Conservation (phyloP, 352 stramenopile genomes). For the Globisporangium cylindrosporum region DNA sequence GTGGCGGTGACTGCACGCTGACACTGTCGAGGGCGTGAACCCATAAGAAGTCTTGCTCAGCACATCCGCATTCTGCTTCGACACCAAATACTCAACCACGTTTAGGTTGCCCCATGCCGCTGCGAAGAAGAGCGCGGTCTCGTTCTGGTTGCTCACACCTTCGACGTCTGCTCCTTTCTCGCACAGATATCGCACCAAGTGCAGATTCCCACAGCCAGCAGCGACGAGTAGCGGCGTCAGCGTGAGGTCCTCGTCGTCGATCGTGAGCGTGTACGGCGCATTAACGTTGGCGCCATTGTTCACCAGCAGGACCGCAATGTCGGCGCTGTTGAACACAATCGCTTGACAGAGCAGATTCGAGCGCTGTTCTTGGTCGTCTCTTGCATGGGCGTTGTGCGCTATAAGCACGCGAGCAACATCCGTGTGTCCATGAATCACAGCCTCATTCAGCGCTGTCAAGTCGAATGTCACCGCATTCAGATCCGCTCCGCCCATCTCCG, state of each 20-base stretch:
- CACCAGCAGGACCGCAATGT: not conserved
- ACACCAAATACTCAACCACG: not conserved
- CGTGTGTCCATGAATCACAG: not conserved
- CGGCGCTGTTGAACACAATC: not conserved
- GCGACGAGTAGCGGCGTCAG: slow-evolving; percentile 1
- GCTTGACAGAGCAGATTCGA: slow-evolving; percentile 1
- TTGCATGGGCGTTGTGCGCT: not conserved
- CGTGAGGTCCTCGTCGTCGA: not conserved
- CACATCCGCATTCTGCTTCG: not conserved
- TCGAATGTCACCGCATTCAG: slow-evolving; percentile 1
- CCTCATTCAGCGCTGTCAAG: slow-evolving; percentile 1
- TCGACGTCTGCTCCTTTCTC: not conserved
- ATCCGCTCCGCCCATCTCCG: not conserved
- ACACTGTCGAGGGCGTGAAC: not conserved
- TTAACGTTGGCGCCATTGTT: not conserved
- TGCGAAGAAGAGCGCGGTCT: slow-evolving; percentile 1
- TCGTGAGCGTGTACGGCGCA: not conserved
- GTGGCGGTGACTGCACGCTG: not conserved
- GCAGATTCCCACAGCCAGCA: not conserved
- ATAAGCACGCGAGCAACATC: not conserved
- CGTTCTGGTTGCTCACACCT: not conserved
- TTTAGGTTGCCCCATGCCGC: not conserved
- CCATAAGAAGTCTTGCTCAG: not conserved
- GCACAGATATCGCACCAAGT: not conserved
- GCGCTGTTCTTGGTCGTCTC: not conserved